phyloP scores from a whole-genome alignment of 2,329 filamentous ascomycete genomes.

The Pseudopithomyces maydicus region DNA sequence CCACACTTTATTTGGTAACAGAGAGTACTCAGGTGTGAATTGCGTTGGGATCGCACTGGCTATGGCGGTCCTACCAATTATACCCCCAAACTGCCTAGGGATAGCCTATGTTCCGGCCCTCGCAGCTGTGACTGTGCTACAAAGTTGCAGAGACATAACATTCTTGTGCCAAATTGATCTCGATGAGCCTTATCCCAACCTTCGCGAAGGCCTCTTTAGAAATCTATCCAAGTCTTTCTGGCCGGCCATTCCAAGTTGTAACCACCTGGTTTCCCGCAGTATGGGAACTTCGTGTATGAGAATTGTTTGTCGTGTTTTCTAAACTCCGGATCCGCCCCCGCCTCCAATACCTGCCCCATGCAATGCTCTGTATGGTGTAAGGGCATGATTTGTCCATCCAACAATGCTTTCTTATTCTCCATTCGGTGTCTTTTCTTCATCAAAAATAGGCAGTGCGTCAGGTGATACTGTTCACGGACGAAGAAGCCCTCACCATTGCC shows the following conservation, averaged over 20 bases:
- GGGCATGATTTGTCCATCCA: slow-evolving; percentile 1
- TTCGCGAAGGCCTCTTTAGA: not conserved
- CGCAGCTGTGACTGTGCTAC: not conserved
- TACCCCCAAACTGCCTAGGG: too few relatives aligned
- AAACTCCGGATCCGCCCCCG: not conserved
- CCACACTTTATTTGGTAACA: too few relatives aligned
- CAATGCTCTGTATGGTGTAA: slow-evolving; percentile 3
- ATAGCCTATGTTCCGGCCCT: too few relatives aligned
- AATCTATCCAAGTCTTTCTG: not conserved
- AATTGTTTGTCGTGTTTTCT: not conserved
- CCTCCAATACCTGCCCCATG: not conserved
- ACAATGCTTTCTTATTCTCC: not conserved
- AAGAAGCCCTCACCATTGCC: slow-evolving; percentile 1
- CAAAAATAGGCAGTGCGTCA: slow-evolving; percentile 7
- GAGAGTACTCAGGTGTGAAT: too few relatives aligned
- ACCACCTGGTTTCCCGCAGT: slow-evolving; percentile 2
- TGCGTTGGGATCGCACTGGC: too few relatives aligned
- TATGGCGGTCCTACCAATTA: too few relatives aligned
- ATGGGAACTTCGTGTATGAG: slow-evolving; percentile 3
- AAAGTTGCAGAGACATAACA: not conserved
- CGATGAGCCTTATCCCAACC: too few relatives aligned
- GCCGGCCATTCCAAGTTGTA: not conserved
- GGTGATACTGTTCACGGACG: not conserved
- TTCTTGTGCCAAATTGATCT: not conserved
- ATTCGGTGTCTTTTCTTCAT: slow-evolving; percentile 1